These are phyloP conservation scores for Pontederia paniculata DNA, from an alignment of 176 grass and related monocot species.

Conservation along the genomic window DNA sequence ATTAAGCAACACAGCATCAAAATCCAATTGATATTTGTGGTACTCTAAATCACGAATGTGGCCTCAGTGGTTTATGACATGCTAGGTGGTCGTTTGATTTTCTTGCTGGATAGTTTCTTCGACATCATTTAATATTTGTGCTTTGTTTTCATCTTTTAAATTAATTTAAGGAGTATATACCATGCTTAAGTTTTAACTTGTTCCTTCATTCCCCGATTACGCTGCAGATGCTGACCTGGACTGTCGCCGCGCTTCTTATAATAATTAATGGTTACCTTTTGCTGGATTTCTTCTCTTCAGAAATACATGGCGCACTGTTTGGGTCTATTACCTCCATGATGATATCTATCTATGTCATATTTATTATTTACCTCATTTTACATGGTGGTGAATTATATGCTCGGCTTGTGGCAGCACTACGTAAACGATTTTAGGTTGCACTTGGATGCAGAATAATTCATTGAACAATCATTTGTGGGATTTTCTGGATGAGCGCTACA, in stretches of 20 bases:
- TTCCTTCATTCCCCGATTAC: neutral
- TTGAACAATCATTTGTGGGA: too few relatives aligned
- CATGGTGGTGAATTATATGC: slow-evolving; percentile 33
- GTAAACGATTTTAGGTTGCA: slow-evolving; percentile 23
- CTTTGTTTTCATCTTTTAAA: neutral
- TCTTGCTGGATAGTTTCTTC: too few relatives aligned
- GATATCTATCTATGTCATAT: slow-evolving; percentile 39
- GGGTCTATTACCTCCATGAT: slow-evolving; percentile 37
- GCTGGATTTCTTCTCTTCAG: slow-evolving; percentile 81
- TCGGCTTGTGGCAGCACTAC: slow-evolving; percentile 28
- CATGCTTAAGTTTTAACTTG: neutral
- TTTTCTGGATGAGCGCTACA: too few relatives aligned
- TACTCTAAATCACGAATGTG: too few relatives aligned
- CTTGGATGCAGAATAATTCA: too few relatives aligned
- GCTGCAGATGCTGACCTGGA: slow-evolving; percentile 74
- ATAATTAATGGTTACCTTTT: slow-evolving; percentile 80
- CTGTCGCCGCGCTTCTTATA: slow-evolving; percentile 63
- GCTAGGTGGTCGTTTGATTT: too few relatives aligned
- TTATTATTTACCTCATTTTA: slow-evolving; percentile 73
- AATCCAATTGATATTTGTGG: too few relatives aligned
- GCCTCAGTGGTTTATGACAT: too few relatives aligned
- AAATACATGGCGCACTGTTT: slow-evolving; percentile 47
- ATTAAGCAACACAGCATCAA: too few relatives aligned
- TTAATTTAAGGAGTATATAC: neutral
- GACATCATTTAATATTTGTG: too few relatives aligned